These are phyloP conservation scores for Ascochyta pisi DNA, from an alignment of 2,329 filamentous ascomycete genomes.

Conservation along the genomic window DNA sequence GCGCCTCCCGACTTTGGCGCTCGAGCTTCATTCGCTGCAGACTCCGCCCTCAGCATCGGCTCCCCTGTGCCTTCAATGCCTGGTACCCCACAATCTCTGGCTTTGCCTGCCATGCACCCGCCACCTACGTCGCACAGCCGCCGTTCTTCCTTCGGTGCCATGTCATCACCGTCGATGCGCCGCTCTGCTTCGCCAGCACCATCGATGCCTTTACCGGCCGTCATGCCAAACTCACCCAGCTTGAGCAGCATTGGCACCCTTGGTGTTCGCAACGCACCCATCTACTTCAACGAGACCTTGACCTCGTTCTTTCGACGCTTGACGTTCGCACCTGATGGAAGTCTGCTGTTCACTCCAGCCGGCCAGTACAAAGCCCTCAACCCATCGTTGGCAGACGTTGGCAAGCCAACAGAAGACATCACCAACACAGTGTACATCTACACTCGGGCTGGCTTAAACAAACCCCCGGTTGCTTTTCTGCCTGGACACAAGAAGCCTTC, in stretches of 20 bases:
- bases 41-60: constrained; percentile 62
- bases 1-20: constrained; percentile 82
- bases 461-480: constrained; percentile 91
- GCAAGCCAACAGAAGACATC: constrained; percentile 80
- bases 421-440: constrained; percentile 99
- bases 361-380: constrained; percentile 91
- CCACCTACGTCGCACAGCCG: constrained; percentile 90
- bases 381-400: constrained; percentile 67
- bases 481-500: constrained; percentile 98
- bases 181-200: constrained; percentile 93
- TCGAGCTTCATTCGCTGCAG: constrained; percentile 67
- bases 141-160: constrained; percentile 81
- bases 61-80: constrained; percentile 91
- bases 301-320: constrained; percentile 96
- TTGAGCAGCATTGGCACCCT: constrained; percentile 60
- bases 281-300: constrained; percentile 96
- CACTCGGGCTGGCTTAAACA: constrained; percentile 93
- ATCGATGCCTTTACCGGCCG: constrained; percentile 89
- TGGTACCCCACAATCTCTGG: constrained; percentile 87
- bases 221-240: constrained; percentile 93
- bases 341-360: constrained; percentile 89
- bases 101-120: constrained; percentile 89
- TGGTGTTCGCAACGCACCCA: constrained; percentile 77
- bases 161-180: constrained; percentile 74
- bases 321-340: constrained; percentile 94